Base-by-base conservation (phyloP, 345 rosid species). In the Lepidium didymum region DNA sequence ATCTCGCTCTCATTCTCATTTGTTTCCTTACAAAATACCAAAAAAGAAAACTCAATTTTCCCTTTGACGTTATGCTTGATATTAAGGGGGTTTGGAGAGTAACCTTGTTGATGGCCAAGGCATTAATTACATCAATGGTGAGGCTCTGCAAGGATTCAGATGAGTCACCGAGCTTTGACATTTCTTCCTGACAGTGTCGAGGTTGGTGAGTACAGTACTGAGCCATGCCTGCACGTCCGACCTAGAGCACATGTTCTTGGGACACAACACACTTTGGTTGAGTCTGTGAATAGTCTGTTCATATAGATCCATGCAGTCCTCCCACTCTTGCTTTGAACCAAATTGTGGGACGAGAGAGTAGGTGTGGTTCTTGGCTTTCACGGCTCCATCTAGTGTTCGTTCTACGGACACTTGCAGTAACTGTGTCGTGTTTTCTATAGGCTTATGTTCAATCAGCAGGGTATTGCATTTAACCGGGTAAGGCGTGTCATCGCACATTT, bases 141-240 rank as follows among this genome's bases (percentile, higher is more conserved):
- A 87, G 51, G 36, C 78, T 75, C 6, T 40, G 68, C 56, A 54
- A 31, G 14, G 68, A 34, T 50, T 68, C 68, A 62, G 77, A 79
- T 1, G 86, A 57, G 46, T 84, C 77, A 3, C 84, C 81, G 23
- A 84, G 44, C 40, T 87, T 92, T 55, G 13, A 40, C 23, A 77
- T 79, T 36, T 86, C 92, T 8, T 78, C 41, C 11, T 43, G 68
- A 66, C 98, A 89, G 98, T 89, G 14, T 73, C 81, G 55, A 89
- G 77, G 76, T 86, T 92, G 57, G 98, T 92, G 37, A 92, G 66
- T 50, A 91, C 87, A 0, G 90, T 75, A 81, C 96, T 92, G 16
- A 92, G 87, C 98, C 96, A 92, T 1, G 95, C 83, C 35, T 92
- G 98, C 23, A 78, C 81, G 67, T 89, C 91, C 19, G 82, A 80